These are phyloP conservation scores for Phylloporus sp. DNA, from an alignment of 1,284 basidiomycete species.

Conservation along the genomic window DNA sequence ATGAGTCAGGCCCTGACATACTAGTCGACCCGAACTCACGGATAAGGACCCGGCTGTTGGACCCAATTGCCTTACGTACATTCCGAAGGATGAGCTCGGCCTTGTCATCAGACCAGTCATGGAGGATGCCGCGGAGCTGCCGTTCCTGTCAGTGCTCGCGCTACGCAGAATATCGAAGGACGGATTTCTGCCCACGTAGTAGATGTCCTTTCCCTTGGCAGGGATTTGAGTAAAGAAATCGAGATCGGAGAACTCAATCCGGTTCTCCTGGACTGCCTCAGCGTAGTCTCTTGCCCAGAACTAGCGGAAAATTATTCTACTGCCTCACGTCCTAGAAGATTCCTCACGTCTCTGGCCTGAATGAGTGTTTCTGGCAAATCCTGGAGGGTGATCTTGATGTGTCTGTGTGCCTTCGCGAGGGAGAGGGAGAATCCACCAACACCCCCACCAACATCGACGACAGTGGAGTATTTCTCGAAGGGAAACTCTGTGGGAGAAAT, in stretches of 20 bases:
- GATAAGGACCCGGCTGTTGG: conserved; percentile 34
- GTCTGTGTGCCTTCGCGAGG: conserved; percentile 29
- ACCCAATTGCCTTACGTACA: conserved; percentile 29
- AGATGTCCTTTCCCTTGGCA: conserved; percentile 33
- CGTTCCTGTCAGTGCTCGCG: background rate
- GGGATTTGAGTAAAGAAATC: conserved; percentile 37
- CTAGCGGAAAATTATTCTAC: conserved; percentile 14
- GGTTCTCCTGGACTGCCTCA: conserved; percentile 25
- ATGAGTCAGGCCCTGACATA: conserved; percentile 8
- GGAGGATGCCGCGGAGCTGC: conserved; percentile 21
- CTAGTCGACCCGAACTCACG: conserved; percentile 22
- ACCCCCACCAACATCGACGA: conserved; percentile 39
- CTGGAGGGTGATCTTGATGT: conserved; percentile 36
- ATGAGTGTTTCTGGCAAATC: conserved; percentile 32
- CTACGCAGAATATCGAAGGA: background rate
- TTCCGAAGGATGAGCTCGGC: conserved; percentile 30
- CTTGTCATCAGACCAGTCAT: conserved; percentile 37
- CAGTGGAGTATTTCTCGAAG: conserved; percentile 28
- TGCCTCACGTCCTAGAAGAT: background rate
- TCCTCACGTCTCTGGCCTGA: conserved; percentile 27
- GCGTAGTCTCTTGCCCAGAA: conserved; percentile 31
- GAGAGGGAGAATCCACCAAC: conserved; percentile 36
- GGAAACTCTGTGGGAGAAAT: conserved; percentile 31
- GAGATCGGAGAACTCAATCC: conserved; percentile 32
- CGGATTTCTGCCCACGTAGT: conserved; percentile 30